Base-by-base conservation (phyloP, 805 yeast genomes). In the Pichia sporocuriosa region DNA sequence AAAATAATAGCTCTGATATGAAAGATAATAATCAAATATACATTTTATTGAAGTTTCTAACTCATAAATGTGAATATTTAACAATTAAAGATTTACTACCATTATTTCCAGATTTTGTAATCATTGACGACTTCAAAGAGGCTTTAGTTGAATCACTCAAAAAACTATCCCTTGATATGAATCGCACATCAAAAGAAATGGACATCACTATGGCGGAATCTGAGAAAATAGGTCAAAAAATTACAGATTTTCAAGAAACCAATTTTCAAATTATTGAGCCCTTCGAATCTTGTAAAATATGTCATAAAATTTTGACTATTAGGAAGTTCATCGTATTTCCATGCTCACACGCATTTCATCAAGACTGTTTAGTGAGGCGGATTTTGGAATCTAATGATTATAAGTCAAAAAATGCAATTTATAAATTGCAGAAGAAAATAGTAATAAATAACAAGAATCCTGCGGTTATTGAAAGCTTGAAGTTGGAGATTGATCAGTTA, bases 321-420 rank as follows among this genome's bases (percentile, higher is more conserved):
- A 73, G 87, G 43, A 83, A 78, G 55, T 88, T 88, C 51, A 72
- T 81, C 40, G 77, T 80, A 5, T 93, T 86, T 56, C 96, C 96
- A 0, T 93, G 98, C 57, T 82, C 75, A 43, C 98, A 93, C 58
- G 77, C 85, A 5, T 84, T 85, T 63, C 97, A 93, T 57, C 80
- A 79, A 39, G 96, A 88, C 57, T 93, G 98, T 64, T 60, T 87
- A n/a, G 74, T 83, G 6, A 72, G 75, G 43, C 66, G 66, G 29
- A 75, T 83, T 26, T 56, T 81, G 39, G 67, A 68, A 27, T 78
- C 82, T 24, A 79, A 78, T 33, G 87, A 86, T 50, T 81, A 80
- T 56, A 70, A 77, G 30, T 69, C 81, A 39, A 80, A 81, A 56
- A 79, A 75, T 54, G 67, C 75, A 25, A 73, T 84, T 42, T 77